Evolutionary conservation across 306 rosid genomes (phyloP).

Genomic region (Betula pendula): DNA sequence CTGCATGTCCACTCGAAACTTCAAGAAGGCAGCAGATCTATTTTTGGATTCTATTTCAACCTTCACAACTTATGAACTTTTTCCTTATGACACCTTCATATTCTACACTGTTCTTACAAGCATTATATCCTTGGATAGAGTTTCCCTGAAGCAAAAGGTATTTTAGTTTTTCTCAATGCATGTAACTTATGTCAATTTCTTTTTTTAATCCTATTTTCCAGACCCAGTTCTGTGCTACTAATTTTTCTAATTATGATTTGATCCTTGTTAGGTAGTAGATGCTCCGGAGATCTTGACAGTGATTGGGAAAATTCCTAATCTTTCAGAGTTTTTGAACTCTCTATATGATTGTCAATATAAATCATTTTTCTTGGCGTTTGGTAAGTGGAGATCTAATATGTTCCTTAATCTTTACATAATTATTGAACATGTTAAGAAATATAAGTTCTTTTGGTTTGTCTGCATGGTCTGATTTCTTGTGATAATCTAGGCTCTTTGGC

Average conservation of each 20-base stretch:
- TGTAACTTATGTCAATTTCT: conserved; percentile 5
- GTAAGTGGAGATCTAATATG: conserved; percentile 45
- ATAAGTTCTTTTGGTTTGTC: neutral
- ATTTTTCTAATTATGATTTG: neutral
- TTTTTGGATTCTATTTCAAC: conserved; percentile 96
- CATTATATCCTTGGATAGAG: conserved; percentile 92
- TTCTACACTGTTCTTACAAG: conserved; percentile 94
- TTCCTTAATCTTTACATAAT: neutral
- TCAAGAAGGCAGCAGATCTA: conserved; percentile 80
- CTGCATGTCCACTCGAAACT: conserved; percentile 91
- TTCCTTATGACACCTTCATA: conserved; percentile 85
- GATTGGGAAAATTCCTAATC: conserved; percentile 85
- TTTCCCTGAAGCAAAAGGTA: conserved; percentile 93
- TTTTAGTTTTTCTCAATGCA: neutral
- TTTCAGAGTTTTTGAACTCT: conserved; percentile 81
- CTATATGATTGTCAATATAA: conserved; percentile 83
- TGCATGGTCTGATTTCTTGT: neutral
- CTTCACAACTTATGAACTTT: conserved; percentile 87
- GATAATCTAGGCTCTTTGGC: conserved; percentile 1
- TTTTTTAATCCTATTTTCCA: neutral
- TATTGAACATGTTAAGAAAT: neutral
- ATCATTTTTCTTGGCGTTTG: conserved; percentile 87
- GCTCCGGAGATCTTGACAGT: conserved; percentile 96
- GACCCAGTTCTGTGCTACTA: neutral
- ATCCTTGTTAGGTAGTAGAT: conserved; percentile 74